phyloP scores from a whole-genome alignment of 352 stramenopile genomes.

The Blastocystis sp. region DNA sequence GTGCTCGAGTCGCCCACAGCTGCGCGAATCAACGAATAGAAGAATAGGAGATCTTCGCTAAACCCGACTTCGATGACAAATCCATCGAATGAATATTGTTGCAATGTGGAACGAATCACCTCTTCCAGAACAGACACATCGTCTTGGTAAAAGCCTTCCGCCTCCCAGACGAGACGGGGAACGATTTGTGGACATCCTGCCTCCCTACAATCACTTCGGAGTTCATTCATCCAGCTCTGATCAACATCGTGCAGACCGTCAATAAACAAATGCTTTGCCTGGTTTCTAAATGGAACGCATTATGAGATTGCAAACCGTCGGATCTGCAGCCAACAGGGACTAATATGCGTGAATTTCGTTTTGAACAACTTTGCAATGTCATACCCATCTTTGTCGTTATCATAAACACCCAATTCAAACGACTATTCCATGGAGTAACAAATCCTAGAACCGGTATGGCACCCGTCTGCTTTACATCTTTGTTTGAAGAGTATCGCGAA shows the following conservation, averaged over 20 bases:
- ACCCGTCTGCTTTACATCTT: background rate
- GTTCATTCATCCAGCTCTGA: background rate
- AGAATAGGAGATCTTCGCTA: background rate
- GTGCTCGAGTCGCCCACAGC: background rate
- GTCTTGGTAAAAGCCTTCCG: background rate
- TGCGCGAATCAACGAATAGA: background rate
- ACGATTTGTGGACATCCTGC: background rate
- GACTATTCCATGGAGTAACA: constrained; percentile 56
- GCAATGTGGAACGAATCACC: background rate
- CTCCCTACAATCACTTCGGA: background rate
- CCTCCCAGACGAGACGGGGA: constrained; percentile 28
- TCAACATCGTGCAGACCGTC: constrained; percentile 26
- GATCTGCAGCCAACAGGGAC: constrained; percentile 47
- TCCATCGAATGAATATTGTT: constrained; percentile 46
- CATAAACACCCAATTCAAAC: background rate
- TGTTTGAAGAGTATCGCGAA: background rate
- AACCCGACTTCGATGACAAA: constrained; percentile 53
- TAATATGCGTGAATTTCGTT: constrained; percentile 54
- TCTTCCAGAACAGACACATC: background rate
- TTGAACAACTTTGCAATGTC: constrained; percentile 16
- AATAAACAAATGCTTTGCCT: background rate
- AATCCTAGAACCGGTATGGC: constrained; percentile 50
- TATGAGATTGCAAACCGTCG: background rate
- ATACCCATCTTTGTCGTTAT: constrained; percentile 30
- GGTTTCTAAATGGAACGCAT: background rate